These are phyloP conservation scores for Hyparrhenia diplandra DNA, from an alignment of 176 grass and related monocot species.

Conservation along the genomic window DNA sequence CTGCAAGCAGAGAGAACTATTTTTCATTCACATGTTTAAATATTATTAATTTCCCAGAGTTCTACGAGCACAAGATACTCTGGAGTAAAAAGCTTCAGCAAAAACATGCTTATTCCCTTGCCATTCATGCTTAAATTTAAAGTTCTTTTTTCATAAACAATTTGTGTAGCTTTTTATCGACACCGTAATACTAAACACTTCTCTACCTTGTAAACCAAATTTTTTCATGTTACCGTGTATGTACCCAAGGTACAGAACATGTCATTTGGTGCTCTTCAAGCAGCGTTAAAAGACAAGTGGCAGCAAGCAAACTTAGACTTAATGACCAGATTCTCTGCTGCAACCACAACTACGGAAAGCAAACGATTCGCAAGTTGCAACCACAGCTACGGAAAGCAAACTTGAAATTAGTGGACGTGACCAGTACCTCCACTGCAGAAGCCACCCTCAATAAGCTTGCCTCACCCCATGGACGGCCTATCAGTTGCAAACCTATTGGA, in stretches of 20 bases:
- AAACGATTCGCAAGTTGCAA: background rate
- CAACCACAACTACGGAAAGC: background rate
- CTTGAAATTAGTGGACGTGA: background rate
- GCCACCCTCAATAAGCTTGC: constrained; percentile 89
- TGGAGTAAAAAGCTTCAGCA: background rate
- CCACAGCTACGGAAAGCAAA: background rate
- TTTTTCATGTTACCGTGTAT: background rate
- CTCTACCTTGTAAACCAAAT: background rate
- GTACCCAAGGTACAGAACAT: background rate
- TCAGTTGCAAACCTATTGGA: constrained; percentile 95
- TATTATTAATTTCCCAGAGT: background rate
- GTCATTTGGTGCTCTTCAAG: background rate
- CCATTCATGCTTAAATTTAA: background rate
- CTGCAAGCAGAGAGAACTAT: constrained; percentile 34
- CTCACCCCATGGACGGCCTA: constrained; percentile 94
- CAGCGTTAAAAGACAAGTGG: background rate
- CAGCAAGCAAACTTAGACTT: background rate
- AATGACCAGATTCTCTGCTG: background rate
- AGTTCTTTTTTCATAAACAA: background rate
- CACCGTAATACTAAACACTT: background rate
- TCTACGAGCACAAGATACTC: background rate
- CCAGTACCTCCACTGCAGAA: constrained; percentile 79
- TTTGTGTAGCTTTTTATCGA: background rate
- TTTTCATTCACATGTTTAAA: constrained; percentile 3
- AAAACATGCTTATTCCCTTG: background rate